phyloP scores from a whole-genome alignment of 345 rosid species.

The Salix caprea region DNA sequence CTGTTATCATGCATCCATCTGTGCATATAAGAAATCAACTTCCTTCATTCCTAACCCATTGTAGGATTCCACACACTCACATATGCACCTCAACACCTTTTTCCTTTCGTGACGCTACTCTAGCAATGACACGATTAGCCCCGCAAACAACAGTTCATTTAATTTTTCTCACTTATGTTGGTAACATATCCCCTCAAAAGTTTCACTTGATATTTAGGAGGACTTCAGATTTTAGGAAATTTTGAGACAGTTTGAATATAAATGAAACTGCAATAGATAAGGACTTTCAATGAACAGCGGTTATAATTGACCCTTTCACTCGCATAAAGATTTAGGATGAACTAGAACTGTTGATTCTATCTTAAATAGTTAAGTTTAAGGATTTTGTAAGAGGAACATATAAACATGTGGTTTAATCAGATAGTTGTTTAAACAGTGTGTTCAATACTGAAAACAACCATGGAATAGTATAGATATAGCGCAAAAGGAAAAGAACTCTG shows the following conservation, averaged over 20 bases:
- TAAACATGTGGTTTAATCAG: too few relatives aligned
- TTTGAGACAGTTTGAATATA: background rate
- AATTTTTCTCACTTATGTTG: background rate
- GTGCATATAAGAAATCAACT: background rate
- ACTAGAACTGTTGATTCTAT: background rate
- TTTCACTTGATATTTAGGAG: background rate
- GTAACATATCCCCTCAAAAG: background rate
- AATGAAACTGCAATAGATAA: background rate
- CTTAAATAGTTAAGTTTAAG: too few relatives aligned
- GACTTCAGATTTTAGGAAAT: background rate
- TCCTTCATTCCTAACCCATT: background rate
- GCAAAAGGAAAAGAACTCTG: background rate
- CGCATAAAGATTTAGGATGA: background rate
- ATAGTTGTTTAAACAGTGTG: too few relatives aligned
- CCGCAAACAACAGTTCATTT: background rate
- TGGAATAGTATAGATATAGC: too few relatives aligned
- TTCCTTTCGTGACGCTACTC: too few relatives aligned
- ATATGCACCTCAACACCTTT: background rate
- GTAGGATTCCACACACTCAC: background rate
- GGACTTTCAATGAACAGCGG: background rate
- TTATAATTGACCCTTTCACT: background rate
- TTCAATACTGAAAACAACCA: too few relatives aligned
- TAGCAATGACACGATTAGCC: too few relatives aligned
- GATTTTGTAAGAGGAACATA: too few relatives aligned
- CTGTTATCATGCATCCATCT: background rate